phyloP scores from a whole-genome alignment of 805 yeast genomes.

The Metschnikowia lochheadii region DNA sequence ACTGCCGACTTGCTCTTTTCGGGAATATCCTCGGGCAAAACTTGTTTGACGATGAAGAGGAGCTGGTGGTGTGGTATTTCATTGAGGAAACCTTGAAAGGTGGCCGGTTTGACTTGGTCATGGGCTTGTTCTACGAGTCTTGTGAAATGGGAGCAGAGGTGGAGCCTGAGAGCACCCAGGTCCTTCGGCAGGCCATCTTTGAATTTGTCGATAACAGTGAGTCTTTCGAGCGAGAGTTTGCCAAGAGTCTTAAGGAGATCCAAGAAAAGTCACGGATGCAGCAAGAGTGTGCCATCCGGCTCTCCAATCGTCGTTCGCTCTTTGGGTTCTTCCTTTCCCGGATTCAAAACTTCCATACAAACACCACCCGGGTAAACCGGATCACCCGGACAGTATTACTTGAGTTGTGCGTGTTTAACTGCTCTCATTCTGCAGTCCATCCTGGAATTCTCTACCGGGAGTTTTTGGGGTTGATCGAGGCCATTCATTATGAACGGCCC shows the following conservation, averaged over 20 bases:
- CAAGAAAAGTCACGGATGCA: constrained; percentile 1
- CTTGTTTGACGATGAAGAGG: constrained; percentile 8
- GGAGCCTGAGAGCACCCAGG: constrained; percentile 1
- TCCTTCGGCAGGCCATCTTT: constrained; percentile 6
- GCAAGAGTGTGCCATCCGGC: constrained; percentile 4
- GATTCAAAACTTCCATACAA: constrained; percentile 6
- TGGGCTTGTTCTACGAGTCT: constrained; percentile 11
- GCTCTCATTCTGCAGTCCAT: constrained; percentile 4
- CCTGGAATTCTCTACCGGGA: constrained; percentile 3
- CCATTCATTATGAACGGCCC: not conserved
- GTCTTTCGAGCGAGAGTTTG: constrained; percentile 8
- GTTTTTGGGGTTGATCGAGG: not conserved
- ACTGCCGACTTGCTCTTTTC: constrained; percentile 9
- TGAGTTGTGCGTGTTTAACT: constrained; percentile 7
- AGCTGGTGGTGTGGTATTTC: constrained; percentile 10
- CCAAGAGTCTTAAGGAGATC: constrained; percentile 8
- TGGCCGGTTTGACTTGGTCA: constrained; percentile 8
- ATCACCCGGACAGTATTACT: constrained; percentile 7
- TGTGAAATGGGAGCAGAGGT: not conserved
- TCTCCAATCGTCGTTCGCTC: constrained; percentile 8
- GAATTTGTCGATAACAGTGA: constrained; percentile 5
- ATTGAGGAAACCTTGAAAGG: constrained; percentile 8
- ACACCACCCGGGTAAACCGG: constrained; percentile 9
- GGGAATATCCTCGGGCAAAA: constrained; percentile 5
- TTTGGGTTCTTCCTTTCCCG: constrained; percentile 7